Base-by-base conservation (phyloP, 2,329 filamentous ascomycete species). In the Paecilomyces sp. region DNA sequence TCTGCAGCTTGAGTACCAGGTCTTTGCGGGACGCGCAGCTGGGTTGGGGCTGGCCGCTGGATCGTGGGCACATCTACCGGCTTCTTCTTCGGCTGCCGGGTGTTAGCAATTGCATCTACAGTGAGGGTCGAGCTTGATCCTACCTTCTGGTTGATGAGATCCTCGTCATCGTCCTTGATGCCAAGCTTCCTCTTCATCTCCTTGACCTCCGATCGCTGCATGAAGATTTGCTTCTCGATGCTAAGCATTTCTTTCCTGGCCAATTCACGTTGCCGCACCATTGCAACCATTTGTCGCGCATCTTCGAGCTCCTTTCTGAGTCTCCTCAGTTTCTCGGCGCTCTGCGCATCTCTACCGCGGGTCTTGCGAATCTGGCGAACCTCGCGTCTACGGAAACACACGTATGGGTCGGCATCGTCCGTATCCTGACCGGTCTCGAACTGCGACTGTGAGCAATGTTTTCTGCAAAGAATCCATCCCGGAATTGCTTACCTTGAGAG, bases 351-450 rank as follows among this genome's bases (percentile, higher is more conserved):
- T 70, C 94, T 87, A 66, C 91, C 91, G 70, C 94, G 85, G 41
- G 94, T 99, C 79, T 97, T 99, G 68, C 94, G 89, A 56, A 92
- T 93, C 74, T 96, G 91, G 60, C 94, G 88, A 54, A 96, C 90
- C 76, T 99, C 94, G 64, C 94, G 90, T 67, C 94, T 87, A 72
- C 94, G 87, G 84, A 99, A 99, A 77, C 94, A 99, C 69, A 99
- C 92, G 77, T 96, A 99, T 55, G 94, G 94, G 76, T 99, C 94
- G 68, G 90, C 86, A 72, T 99, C 94, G 74, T 99, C 94, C 62
- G 88, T 95, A 65, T 97, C 93, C 71, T 91, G 89, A 64, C 94
- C 91, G 54, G 88, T 95, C 79, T 99, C 94, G 65, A 96, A 94
- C 79, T 81, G 69, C 58, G 55, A 50, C 47, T 41, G 64, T 69